Conservation (phyloP, 306 rosid genomes). For the Casuarina glauca region DNA sequence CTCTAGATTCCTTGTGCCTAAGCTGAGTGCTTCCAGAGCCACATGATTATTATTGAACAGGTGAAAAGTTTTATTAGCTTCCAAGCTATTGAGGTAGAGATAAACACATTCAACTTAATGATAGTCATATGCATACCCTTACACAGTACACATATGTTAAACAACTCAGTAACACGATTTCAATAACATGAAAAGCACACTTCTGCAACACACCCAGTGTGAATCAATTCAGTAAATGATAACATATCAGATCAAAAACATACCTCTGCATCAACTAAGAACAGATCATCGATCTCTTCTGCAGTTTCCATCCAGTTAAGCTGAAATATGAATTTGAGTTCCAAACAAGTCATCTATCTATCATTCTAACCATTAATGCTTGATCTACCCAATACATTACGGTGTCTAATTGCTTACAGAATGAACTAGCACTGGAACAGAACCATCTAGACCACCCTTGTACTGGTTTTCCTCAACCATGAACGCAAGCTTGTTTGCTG, state of each 20-base stretch:
- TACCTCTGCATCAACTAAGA: slow-evolving; percentile 93
- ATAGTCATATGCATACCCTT: background rate
- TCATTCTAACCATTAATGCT: slow-evolving; percentile 7
- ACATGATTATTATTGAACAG: background rate
- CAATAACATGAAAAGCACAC: too few relatives aligned
- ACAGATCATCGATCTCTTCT: slow-evolving; percentile 84
- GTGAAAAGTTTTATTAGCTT: background rate
- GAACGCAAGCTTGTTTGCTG: slow-evolving; percentile 60
- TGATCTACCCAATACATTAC: slow-evolving; percentile 8
- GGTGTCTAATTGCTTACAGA: slow-evolving; percentile 61
- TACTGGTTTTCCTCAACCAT: slow-evolving; percentile 72
- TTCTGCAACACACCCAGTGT: background rate
- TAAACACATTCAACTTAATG: background rate
- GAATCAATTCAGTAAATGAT: slow-evolving; percentile 4
- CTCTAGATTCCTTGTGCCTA: background rate
- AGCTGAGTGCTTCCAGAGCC: background rate
- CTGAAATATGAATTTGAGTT: slow-evolving; percentile 44
- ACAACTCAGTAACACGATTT: too few relatives aligned
- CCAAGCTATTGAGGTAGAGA: background rate
- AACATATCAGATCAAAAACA: background rate
- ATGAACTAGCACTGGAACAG: slow-evolving; percentile 80
- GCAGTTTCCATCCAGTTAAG: slow-evolving; percentile 78
- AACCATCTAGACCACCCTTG: slow-evolving; percentile 72
- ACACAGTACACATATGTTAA: too few relatives aligned
- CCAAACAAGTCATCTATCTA: slow-evolving; percentile 18